phyloP scores from a whole-genome alignment of 345 rosid species.

The Salix dunnii region DNA sequence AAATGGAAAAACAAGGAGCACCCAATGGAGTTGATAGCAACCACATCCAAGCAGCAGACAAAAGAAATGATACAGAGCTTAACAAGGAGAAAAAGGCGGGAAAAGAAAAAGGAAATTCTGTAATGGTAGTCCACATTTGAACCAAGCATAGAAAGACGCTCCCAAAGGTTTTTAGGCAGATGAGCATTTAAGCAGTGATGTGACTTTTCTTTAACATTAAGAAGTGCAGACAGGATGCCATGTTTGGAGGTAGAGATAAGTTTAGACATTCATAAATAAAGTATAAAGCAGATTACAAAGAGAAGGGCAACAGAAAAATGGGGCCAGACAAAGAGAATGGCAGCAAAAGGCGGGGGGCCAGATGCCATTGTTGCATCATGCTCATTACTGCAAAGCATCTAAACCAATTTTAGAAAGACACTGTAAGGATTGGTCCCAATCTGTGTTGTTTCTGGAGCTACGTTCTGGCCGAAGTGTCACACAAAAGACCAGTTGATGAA shows the following conservation, averaged over 20 bases:
- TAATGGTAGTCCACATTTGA: not conserved
- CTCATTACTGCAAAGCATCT: not conserved
- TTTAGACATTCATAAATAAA: conserved; percentile 1
- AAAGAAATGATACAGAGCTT: not conserved
- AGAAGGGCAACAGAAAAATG: not conserved
- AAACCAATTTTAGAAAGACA: not conserved
- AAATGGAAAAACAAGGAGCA: not conserved
- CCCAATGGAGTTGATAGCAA: conserved; percentile 6
- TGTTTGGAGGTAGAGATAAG: not conserved
- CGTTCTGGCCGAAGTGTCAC: conserved; percentile 25
- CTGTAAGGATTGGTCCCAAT: not conserved
- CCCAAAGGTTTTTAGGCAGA: not conserved
- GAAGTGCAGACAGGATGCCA: not conserved
- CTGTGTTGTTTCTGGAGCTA: not conserved
- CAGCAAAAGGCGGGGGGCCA: not conserved
- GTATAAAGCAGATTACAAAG: not conserved
- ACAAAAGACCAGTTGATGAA: conserved; percentile 85
- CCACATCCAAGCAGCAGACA: not conserved
- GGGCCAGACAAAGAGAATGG: not conserved
- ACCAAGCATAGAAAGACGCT: conserved; percentile 8
- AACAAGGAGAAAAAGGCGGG: not conserved
- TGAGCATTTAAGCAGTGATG: not conserved
- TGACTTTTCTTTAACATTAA: not conserved
- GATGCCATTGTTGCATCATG: not conserved
- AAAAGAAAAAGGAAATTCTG: not conserved